These are phyloP conservation scores for Nakataea oryzae DNA, from an alignment of 2,329 filamentous ascomycete species.

Conservation along the genomic window DNA sequence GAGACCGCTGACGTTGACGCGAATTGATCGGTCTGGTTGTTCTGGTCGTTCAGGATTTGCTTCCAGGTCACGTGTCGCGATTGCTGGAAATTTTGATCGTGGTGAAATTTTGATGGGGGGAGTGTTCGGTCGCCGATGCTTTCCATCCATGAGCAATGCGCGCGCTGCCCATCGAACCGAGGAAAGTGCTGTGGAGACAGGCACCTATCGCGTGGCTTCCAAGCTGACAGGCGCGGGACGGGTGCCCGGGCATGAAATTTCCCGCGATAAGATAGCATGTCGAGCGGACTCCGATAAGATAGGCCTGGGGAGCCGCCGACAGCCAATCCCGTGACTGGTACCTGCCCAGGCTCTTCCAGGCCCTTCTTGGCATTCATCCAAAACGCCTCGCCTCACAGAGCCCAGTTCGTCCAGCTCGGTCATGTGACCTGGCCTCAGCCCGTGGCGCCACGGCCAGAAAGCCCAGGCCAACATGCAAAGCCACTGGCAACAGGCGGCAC, in stretches of 20 bases:
- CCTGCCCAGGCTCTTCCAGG: neutral
- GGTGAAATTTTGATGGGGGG: neutral
- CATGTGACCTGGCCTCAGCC: too few species aligned
- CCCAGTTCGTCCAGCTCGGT: too few species aligned
- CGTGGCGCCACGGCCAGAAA: too few species aligned
- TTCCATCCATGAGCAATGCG: neutral
- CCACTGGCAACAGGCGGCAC: too few species aligned
- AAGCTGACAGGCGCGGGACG: too few species aligned
- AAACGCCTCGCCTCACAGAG: too few species aligned
- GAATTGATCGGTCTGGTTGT: neutral
- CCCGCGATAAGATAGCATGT: neutral
- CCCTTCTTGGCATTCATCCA: too few species aligned
- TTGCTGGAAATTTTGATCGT: neutral
- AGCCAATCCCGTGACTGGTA: neutral
- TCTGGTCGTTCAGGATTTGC: neutral
- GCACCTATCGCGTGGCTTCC: neutral
- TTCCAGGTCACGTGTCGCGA: neutral
- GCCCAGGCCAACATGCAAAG: too few species aligned
- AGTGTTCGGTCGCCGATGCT: neutral
- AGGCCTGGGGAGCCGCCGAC: neutral
- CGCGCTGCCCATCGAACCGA: neutral
- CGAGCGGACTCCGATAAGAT: neutral
- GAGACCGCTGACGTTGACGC: neutral
- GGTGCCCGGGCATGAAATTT: too few species aligned
- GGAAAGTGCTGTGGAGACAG: neutral